Base-by-base conservation (phyloP, 345 rosid species). In the Isatis tinctoria region DNA sequence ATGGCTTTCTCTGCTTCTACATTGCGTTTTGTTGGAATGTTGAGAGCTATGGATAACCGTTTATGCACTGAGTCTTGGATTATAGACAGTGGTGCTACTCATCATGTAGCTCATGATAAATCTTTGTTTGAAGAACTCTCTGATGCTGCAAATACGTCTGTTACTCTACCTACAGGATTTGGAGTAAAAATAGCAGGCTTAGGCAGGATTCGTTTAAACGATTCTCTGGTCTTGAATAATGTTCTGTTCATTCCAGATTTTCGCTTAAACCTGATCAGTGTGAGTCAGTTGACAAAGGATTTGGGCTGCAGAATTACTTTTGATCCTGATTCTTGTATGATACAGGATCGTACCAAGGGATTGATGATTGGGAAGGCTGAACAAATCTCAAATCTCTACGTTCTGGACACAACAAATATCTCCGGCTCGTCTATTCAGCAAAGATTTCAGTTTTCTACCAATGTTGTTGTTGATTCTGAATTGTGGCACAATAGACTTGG, bases 11-110 rank as follows among this genome's bases (percentile, higher is more conserved):
- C 40, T 2, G 9, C 40, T 3, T 36, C 40, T 0, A 10, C 40
- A 0, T 10, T 36, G 2, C 40, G 12, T 0, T 36, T 36, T 36
- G 40, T 36, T 1, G 40, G 40, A 2, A 9, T 36, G 0, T 36
- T 36, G 3, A 0, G 40, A 2, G 40, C 12, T 1, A 36, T 3
- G 0, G 2, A 10, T 0, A 36, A 36, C 1, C 2, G 0, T 0
- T 9, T 36, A 1, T 1, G 3, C 0, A 9, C 40, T 1, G 11
- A 36, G 3, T 36, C 40, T 2, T 36, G 40, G 40, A 36, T 36
- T 1, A 2, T 36, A 2, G 40, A 36, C 3, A 36, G 40, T 36
- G 40, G 40, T 0, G 40, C 40, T 0, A 36, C 40, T 0, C 40
- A 36, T 2, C 40, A 36, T 10, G 40, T 36, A 0, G 9, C 40